phyloP scores from a whole-genome alignment of 2,329 filamentous ascomycete genomes.

The Magnaporthiopsis rhizophila region DNA sequence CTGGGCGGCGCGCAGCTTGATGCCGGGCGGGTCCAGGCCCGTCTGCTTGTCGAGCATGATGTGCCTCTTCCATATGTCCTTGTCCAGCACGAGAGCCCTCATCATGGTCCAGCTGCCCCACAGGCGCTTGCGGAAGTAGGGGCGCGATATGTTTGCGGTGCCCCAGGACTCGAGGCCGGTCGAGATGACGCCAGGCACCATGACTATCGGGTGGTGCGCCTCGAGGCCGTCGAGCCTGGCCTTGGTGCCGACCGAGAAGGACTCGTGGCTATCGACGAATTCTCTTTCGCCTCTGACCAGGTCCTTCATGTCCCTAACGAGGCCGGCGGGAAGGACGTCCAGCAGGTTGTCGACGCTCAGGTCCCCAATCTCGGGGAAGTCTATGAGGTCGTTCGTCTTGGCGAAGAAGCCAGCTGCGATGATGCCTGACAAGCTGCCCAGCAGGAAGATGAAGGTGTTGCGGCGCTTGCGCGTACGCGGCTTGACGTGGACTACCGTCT shows the following conservation, averaged over 20 bases:
- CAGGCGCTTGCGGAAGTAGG: conserved; percentile 87
- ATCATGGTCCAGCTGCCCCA: conserved; percentile 99
- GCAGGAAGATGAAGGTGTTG: conserved; percentile 72
- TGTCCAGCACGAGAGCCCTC: conserved; percentile 85
- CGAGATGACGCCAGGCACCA: conserved; percentile 96
- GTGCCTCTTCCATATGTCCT: conserved; percentile 88
- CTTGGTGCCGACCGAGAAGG: conserved; percentile 83
- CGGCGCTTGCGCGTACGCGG: conserved; percentile 60
- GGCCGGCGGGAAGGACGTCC: conserved; percentile 78
- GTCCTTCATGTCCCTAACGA: conserved; percentile 79
- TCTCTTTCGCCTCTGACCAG: conserved; percentile 85
- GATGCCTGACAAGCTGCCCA: conserved; percentile 86
- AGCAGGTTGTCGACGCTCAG: conserved; percentile 78
- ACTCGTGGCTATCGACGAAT: conserved; percentile 77
- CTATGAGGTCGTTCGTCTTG: conserved; percentile 80
- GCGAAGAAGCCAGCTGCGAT: conserved; percentile 87
- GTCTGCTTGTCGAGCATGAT: conserved; percentile 94
- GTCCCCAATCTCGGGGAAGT: conserved; percentile 61
- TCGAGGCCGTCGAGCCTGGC: conserved; percentile 71
- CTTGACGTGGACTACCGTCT: conserved; percentile 31
- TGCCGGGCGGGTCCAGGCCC: conserved; percentile 79
- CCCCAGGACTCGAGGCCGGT: conserved; percentile 97
- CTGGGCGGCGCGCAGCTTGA: conserved; percentile 88
- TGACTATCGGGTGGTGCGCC: conserved; percentile 83
- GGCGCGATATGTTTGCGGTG: conserved; percentile 72